phyloP scores from a whole-genome alignment of 2,329 filamentous ascomycete genomes.

The Fusarium pseudograminearum region DNA sequence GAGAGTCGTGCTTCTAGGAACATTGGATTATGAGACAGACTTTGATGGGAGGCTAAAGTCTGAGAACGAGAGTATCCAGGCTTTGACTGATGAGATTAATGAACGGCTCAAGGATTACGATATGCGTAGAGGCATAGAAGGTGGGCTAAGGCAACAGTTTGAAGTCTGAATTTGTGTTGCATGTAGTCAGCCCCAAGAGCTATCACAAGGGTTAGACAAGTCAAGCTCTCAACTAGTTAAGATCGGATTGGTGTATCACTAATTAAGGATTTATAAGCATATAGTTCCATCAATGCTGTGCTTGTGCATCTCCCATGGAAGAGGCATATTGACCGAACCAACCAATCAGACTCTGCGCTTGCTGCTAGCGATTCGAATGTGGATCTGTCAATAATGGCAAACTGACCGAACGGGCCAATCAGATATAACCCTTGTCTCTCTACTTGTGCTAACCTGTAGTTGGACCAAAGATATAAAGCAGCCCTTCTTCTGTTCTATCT shows the following conservation, averaged over 20 bases:
- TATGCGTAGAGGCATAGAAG: constrained; percentile 11
- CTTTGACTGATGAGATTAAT: constrained; percentile 46
- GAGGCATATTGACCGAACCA: neutral
- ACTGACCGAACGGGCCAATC: constrained; percentile 39
- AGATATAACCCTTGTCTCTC: neutral
- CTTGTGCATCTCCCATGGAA: no score
- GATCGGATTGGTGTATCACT: no score
- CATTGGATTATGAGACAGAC: constrained; percentile 49
- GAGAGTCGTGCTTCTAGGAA: constrained; percentile 52
- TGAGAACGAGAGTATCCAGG: constrained; percentile 51
- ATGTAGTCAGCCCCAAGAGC: neutral
- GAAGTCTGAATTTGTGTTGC: fast-evolving
- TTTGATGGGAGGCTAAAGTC: constrained; percentile 45
- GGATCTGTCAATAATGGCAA: constrained; percentile 8
- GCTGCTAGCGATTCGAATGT: neutral
- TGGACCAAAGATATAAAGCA: constrained; percentile 19
- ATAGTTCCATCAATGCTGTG: no score
- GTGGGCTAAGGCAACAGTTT: no score
- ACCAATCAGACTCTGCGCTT: neutral
- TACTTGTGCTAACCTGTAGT: neutral
- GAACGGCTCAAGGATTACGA: constrained; percentile 51
- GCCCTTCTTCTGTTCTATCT: neutral
- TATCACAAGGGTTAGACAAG: fast-evolving
- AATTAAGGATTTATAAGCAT: neutral
- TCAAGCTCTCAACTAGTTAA: neutral